These are phyloP conservation scores for Naganishia kalamii DNA, from an alignment of 768 basidiomycete species.

Conservation along the genomic window DNA sequence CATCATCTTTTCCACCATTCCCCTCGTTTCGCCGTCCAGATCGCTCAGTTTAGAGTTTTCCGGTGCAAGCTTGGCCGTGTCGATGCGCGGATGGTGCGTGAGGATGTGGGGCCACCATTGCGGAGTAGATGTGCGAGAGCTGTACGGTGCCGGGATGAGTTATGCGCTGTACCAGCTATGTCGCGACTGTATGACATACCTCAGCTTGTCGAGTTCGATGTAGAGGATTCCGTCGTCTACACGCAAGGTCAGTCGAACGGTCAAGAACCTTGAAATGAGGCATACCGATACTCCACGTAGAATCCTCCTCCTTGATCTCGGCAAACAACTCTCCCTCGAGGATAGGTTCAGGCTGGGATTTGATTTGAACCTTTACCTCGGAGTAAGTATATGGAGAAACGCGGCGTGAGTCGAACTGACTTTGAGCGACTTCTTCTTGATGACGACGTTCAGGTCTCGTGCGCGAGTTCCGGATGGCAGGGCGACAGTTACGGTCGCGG, in stretches of 20 bases:
- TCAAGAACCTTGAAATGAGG: no score
- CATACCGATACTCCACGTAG: conserved; percentile 89
- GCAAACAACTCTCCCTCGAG: conserved; percentile 84
- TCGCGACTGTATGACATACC: conserved; percentile 26
- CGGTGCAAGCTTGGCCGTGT: conserved; percentile 91
- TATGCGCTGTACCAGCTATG: conserved; percentile 52
- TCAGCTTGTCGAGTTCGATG: conserved; percentile 44
- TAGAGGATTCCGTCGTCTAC: conserved; percentile 17
- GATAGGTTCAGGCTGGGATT: conserved; percentile 69
- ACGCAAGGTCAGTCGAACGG: no score
- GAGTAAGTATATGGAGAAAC: neutral
- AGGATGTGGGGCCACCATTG: conserved; percentile 98
- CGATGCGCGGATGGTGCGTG: conserved; percentile 90
- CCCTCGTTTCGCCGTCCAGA: conserved; percentile 91
- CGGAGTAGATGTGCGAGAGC: conserved; percentile 56
- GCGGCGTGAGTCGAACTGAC: conserved; percentile 51
- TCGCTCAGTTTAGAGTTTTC: conserved; percentile 93
- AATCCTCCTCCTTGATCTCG: conserved; percentile 92
- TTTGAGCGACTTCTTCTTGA: conserved; percentile 75
- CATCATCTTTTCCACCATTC: conserved; percentile 99
- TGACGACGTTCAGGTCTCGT: conserved; percentile 63
- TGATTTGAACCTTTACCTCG: conserved; percentile 51
- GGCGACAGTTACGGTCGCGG: conserved; percentile 73
- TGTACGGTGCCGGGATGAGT: conserved; percentile 57
- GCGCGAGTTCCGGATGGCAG: conserved; percentile 82